Conservation (phyloP, 306 rosid species). For the Comarum palustre region DNA sequence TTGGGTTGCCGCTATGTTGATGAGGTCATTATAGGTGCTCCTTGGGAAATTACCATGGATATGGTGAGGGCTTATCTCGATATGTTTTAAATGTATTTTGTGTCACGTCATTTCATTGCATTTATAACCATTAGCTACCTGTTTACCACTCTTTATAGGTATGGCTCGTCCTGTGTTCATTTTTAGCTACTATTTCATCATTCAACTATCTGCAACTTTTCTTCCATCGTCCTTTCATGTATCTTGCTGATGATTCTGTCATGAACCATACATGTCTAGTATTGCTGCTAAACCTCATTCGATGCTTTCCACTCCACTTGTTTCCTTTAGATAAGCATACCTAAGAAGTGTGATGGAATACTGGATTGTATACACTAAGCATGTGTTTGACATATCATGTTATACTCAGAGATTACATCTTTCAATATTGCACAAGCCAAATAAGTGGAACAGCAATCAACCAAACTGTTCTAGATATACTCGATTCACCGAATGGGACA, state of each 20-base stretch:
- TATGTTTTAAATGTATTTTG: conserved; percentile 9
- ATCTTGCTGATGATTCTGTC: not conserved
- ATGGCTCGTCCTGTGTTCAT: not conserved
- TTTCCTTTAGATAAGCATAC: not conserved
- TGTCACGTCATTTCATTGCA: not conserved
- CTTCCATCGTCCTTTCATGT: no score
- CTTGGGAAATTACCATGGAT: conserved; percentile 86
- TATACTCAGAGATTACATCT: not conserved
- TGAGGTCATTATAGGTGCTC: conserved; percentile 98
- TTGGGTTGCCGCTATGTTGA: conserved; percentile 88
- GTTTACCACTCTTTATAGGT: not conserved
- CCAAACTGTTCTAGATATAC: not conserved
- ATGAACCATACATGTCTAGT: not conserved
- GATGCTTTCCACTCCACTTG: not conserved
- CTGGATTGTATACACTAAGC: not conserved
- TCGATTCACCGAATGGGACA: not conserved
- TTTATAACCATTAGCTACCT: not conserved
- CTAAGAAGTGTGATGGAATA: not conserved
- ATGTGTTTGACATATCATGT: not conserved
- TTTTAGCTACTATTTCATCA: not conserved
- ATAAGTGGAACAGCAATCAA: not conserved
- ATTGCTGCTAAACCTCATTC: not conserved
- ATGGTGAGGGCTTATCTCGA: conserved; percentile 51
- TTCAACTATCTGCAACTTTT: not conserved
- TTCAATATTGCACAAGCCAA: not conserved